Evolutionary conservation across 768 basidiomycete genomes (phyloP), one percentile per base, ranked within the genome.

Genomic region (Mycena pura): DNA sequence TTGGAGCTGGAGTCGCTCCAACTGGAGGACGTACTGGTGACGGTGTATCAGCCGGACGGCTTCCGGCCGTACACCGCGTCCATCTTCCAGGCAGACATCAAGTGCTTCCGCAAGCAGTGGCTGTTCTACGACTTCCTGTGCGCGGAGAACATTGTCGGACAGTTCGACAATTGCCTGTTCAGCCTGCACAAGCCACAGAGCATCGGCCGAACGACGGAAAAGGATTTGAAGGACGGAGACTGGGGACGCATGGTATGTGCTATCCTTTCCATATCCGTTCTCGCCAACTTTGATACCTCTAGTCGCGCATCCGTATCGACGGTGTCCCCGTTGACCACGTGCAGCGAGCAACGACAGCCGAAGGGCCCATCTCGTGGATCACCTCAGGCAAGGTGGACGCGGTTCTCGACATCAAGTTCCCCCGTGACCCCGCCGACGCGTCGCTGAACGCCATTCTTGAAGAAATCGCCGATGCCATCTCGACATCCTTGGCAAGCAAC

Each of bases 381-480:
- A 96, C 92, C 0, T 93, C 96, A 0, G 97, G 97, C 40, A 97
- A 96, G 75, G 84, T 97, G 25, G 97, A 99, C 70, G 93, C 95
- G 10, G 97, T 99, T 6, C 84, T 98, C 22, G 97, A 99, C 76
- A 96, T 99, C 77, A 95, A 96, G 70, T 99, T 99, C 75, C 96
- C 97, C 22, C 87, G 87, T 17, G 89, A 93, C 67, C 86, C 86
- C 10, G 72, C 80, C 49, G 89, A 90, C 57, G 85, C 87, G 63
- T 75, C 83, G 17, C 82, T 97, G 67, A 90, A 92, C 65, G 90
- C 85, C 31, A 86, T 98, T 63, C 82, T 98, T 6, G 91, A 84
- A n/a, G 93, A 96, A 73, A 88, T 98, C 52, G 91, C 93, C 3
- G 92, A 94, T 69, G 93, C 92, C 46, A 90, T 98, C 28, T 84